These are phyloP conservation scores for Cladosporium velox DNA, from an alignment of 2,329 filamentous ascomycete species.

Conservation along the genomic window DNA sequence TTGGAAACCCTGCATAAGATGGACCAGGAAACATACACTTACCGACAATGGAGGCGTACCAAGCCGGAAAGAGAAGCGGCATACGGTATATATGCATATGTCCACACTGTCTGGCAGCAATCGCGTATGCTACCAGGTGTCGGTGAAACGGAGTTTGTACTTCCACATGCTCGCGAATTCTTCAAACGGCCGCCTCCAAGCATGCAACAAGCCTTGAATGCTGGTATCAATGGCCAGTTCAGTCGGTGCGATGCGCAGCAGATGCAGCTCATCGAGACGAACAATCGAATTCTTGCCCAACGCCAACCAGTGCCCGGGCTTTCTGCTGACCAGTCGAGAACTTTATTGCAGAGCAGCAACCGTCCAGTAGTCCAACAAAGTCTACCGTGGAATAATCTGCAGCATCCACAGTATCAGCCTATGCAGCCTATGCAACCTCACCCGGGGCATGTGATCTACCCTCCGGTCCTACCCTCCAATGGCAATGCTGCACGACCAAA, in stretches of 20 bases:
- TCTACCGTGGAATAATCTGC: neutral
- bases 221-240: neutral
- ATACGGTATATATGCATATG: constrained; percentile 17
- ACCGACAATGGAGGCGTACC: constrained; percentile 23
- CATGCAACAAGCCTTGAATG: neutral
- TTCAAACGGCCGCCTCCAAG: constrained; percentile 7
- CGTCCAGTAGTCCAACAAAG: neutral
- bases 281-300: neutral
- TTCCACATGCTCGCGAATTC: neutral
- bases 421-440: neutral
- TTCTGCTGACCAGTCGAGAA: neutral
- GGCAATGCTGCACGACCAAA: neutral
- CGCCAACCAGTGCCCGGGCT: constrained; percentile 1
- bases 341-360: neutral
- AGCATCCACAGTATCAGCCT: neutral
- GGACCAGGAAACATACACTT: constrained; percentile 26
- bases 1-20: constrained; percentile 28
- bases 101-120: constrained; percentile 17
- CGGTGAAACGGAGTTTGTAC: neutral
- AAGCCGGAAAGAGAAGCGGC: constrained; percentile 23
- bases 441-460: neutral
- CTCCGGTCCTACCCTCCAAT: neutral
- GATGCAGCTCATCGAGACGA: neutral
- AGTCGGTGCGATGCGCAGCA: neutral
- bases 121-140: neutral